Percentiles rank a stretch among this genome's conserved stretches.
Conservation (phyloP, 176 grass and related monocot genomes). For the Coix lacrymajobi region DNA sequence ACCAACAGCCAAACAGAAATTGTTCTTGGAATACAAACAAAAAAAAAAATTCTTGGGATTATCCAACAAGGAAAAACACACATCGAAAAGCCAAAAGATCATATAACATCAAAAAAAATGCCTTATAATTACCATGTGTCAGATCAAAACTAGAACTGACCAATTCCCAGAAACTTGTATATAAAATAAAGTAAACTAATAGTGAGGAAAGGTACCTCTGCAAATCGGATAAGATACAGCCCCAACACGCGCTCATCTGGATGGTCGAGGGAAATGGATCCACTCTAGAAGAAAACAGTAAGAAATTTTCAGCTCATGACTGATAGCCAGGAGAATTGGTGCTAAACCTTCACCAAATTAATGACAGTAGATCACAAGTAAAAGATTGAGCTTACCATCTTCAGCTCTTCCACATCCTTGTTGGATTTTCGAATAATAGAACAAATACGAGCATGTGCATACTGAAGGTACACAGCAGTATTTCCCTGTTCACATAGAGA, state of each 20-base stretch:
- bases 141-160: neutral
- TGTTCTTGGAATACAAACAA: too few species aligned
- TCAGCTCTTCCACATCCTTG: slow-evolving; percentile 69
- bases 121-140: neutral
- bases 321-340: neutral
- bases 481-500: slow-evolving; percentile 60
- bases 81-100: neutral
- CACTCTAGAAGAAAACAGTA: slow-evolving; percentile 45
- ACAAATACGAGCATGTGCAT: slow-evolving; percentile 92
- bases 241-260: slow-evolving; percentile 76
- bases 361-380: neutral
- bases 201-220: slow-evolving; percentile 48
- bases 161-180: neutral
- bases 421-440: slow-evolving; percentile 88
- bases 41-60: neutral
- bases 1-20: too few species aligned
- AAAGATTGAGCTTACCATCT: slow-evolving; percentile 44
- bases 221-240: slow-evolving; percentile 84
- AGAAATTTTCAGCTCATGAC: neutral
- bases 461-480: slow-evolving; percentile 91
- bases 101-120: neutral
- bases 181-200: neutral
- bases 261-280: slow-evolving; percentile 56
- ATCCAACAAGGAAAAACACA: neutral
- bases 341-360: neutral